Conservation (phyloP, 306 rosid genomes). For the Quercus berberidifolia region DNA sequence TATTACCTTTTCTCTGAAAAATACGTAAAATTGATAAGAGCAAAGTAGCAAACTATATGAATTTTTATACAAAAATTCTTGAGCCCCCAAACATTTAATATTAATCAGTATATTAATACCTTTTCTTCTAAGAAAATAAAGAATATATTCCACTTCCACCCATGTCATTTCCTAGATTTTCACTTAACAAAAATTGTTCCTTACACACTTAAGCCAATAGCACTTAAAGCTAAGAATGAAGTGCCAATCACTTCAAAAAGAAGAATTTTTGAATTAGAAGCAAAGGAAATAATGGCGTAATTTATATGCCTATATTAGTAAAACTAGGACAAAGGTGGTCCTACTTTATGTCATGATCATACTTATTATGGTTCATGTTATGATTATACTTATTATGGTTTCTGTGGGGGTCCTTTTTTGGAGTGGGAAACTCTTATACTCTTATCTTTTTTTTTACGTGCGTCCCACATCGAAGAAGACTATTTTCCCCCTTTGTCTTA, state of each 20-base stretch:
- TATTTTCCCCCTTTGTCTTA: too few relatives aligned
- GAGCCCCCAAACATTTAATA: too few relatives aligned
- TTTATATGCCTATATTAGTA: not conserved
- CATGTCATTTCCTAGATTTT: not conserved
- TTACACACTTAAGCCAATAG: not conserved
- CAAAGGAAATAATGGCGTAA: not conserved
- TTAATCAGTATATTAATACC: not conserved
- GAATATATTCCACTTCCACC: slow-evolving; percentile 4
- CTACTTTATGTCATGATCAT: not conserved
- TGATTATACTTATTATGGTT: too few relatives aligned
- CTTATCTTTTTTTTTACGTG: too few relatives aligned
- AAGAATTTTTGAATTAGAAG: not conserved
- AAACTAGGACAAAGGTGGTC: not conserved
- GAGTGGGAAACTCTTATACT: too few relatives aligned
- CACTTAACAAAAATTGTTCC: not conserved
- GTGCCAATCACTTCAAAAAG: not conserved
- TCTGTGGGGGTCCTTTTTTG: too few relatives aligned
- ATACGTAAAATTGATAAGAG: too few relatives aligned
- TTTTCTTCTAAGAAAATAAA: not conserved
- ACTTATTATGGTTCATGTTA: not conserved
- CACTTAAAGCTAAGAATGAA: slow-evolving; percentile 24
- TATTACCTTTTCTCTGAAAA: not conserved
- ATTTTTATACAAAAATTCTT: too few relatives aligned
- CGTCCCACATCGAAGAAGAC: too few relatives aligned
- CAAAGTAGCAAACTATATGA: too few relatives aligned